phyloP scores from a whole-genome alignment of 2,329 filamentous ascomycete genomes.

The Fusarium fujikuroi region DNA sequence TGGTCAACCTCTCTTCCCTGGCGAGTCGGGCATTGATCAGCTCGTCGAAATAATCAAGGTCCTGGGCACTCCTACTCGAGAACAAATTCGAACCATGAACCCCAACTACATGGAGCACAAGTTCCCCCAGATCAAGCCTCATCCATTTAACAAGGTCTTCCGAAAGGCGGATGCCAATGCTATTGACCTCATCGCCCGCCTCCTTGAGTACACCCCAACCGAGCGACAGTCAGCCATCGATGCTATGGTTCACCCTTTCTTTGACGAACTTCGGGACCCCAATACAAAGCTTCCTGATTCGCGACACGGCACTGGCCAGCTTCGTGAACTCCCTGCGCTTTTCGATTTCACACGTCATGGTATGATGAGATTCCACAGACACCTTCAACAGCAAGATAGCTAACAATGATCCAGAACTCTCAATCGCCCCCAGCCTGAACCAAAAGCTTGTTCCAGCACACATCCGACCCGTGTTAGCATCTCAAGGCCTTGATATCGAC shows the following conservation, averaged over 20 bases:
- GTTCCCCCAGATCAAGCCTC: conserved; percentile 99
- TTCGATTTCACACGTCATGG: conserved; percentile 96
- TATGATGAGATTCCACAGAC: conserved; percentile 59
- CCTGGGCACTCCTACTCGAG: conserved; percentile 91
- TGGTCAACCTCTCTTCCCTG: conserved; percentile 95
- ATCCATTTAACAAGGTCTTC: conserved; percentile 99
- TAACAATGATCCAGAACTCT: conserved; percentile 75
- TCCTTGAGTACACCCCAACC: conserved; percentile 97
- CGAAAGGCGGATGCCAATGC: conserved; percentile 93
- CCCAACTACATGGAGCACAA: conserved; percentile 99
- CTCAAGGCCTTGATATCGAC: conserved; percentile 89
- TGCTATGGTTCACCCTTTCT: conserved; percentile 98
- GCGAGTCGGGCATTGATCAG: conserved; percentile 98
- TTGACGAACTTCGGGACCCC: conserved; percentile 95
- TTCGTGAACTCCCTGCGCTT: conserved; percentile 84
- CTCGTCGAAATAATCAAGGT: conserved; percentile 99
- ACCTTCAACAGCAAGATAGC: background rate
- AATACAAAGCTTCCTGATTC: conserved; percentile 92
- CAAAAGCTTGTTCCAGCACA: conserved; percentile 87
- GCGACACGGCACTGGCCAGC: conserved; percentile 82
- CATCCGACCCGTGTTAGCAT: conserved; percentile 76
- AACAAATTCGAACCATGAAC: conserved; percentile 99
- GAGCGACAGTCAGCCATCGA: conserved; percentile 93
- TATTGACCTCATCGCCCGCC: conserved; percentile 91
- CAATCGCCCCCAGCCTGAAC: conserved; percentile 92